Conservation (phyloP, 225 moss, liverwort and hornwort genomes). For the Polytrichum formosum region DNA sequence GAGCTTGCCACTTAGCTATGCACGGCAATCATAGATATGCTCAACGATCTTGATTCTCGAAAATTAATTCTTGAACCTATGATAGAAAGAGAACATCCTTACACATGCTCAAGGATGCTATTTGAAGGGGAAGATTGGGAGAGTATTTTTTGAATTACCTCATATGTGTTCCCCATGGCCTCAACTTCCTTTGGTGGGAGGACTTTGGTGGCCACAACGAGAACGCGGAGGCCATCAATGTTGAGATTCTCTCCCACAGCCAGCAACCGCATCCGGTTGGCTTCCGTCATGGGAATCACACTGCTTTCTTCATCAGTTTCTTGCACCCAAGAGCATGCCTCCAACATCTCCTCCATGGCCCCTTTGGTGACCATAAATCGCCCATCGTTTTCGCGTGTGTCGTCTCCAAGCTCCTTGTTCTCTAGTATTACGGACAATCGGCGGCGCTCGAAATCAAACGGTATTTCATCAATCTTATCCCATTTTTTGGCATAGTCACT, state of each 20-base stretch:
- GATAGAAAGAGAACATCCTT: too few relatives aligned
- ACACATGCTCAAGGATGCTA: too few relatives aligned
- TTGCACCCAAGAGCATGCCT: slow-evolving; percentile 26
- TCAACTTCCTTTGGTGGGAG: slow-evolving; percentile 8
- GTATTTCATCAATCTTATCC: slow-evolving; percentile 34
- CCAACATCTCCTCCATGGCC: slow-evolving; percentile 34
- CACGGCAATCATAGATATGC: too few relatives aligned
- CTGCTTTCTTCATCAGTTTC: slow-evolving; percentile 12
- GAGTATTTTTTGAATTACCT: not conserved
- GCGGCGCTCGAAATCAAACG: slow-evolving; percentile 31
- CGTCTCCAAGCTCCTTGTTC: not conserved
- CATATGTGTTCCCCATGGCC: not conserved
- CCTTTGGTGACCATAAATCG: slow-evolving; percentile 25
- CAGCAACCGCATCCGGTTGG: slow-evolving; percentile 13
- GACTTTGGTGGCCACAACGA: slow-evolving; percentile 29
- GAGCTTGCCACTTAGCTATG: too few relatives aligned
- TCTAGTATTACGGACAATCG: slow-evolving; percentile 31
- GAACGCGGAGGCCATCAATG: slow-evolving; percentile 19
- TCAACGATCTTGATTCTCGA: too few relatives aligned
- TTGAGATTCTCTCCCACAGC: slow-evolving; percentile 21
- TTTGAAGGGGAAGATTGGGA: not conserved
- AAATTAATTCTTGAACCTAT: too few relatives aligned
- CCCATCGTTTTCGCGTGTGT: not conserved
- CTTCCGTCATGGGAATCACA: slow-evolving; percentile 19
- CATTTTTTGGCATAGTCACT: slow-evolving; percentile 14